phyloP scores from a whole-genome alignment of 2,329 filamentous ascomycete genomes.

The Blumeria hordei region DNA sequence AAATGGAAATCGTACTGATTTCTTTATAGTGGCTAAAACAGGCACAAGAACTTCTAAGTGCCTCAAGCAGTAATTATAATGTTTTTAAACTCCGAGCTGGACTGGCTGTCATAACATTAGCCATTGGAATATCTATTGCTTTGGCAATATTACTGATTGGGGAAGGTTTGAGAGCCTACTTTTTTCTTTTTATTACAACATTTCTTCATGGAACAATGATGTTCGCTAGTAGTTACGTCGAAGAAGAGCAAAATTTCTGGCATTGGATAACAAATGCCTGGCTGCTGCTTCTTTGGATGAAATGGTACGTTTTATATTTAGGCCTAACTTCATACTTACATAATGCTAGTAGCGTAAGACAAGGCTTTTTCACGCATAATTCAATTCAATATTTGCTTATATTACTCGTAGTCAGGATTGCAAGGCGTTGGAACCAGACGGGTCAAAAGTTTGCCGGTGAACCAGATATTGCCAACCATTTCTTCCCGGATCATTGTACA shows the following conservation, averaged over 20 bases:
- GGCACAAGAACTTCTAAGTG: constrained; percentile 54
- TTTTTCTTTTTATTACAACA: constrained; percentile 26
- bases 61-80: constrained; percentile 82
- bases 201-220: constrained; percentile 62
- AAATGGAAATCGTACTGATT: constrained; percentile 4
- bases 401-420: constrained; percentile 37
- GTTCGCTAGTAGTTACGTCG: constrained; percentile 94
- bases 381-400: constrained; percentile 16
- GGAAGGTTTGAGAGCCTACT: constrained; percentile 13
- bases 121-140: constrained; percentile 15
- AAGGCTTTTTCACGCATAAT: constrained; percentile 2
- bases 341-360: constrained; percentile 8
- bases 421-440: constrained; percentile 81
- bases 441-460: constrained; percentile 90
- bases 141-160: constrained; percentile 20
- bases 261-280: constrained; percentile 67
- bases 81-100: constrained; percentile 32
- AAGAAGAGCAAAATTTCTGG: constrained; percentile 98
- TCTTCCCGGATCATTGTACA: constrained; percentile 36
- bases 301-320: constrained; percentile 12
- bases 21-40: constrained; percentile 18
- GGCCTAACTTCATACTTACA: constrained; percentile 4
- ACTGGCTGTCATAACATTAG: constrained; percentile 17
- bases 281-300: constrained; percentile 29
- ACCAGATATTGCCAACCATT: constrained; percentile 56